Percentiles rank a stretch among this genome's conserved stretches.
phyloP scores from a whole-genome alignment of 106 monocot species.

The Triglochin maritima region DNA sequence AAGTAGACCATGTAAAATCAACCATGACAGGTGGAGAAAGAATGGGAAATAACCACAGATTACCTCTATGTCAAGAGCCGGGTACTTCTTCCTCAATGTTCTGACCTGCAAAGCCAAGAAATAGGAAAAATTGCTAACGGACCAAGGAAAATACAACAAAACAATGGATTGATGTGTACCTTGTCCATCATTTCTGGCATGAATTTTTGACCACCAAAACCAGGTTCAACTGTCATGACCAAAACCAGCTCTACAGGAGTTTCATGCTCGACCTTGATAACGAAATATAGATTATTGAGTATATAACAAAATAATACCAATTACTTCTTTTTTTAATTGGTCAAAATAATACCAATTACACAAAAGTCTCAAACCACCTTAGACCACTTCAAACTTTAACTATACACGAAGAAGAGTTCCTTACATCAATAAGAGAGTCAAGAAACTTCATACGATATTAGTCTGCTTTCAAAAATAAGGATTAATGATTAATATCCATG shows the following conservation, averaged over 20 bases:
- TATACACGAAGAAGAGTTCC: too few species aligned
- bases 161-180: conserved; percentile 22
- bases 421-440: too few species aligned
- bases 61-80: conserved; percentile 90
- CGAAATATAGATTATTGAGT: neutral
- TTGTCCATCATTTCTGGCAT: conserved; percentile 98
- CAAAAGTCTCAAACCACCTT: too few species aligned
- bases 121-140: conserved; percentile 4
- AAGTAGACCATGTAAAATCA: neutral
- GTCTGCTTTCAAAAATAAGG: too few species aligned
- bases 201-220: conserved; percentile 97
- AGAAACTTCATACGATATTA: too few species aligned
- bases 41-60: neutral
- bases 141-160: neutral
- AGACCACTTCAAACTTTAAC: too few species aligned
- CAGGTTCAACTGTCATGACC: conserved; percentile 98
- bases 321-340: neutral
- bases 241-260: conserved; percentile 89
- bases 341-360: too few species aligned
- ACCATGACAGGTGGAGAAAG: neutral
- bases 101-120: conserved; percentile 38
- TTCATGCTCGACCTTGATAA: conserved; percentile 59
- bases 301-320: neutral
- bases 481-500: too few species aligned
- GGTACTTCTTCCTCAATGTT: conserved; percentile 67